phyloP scores from a whole-genome alignment of 768 basidiomycete genomes.

The Serendipita sp. region DNA sequence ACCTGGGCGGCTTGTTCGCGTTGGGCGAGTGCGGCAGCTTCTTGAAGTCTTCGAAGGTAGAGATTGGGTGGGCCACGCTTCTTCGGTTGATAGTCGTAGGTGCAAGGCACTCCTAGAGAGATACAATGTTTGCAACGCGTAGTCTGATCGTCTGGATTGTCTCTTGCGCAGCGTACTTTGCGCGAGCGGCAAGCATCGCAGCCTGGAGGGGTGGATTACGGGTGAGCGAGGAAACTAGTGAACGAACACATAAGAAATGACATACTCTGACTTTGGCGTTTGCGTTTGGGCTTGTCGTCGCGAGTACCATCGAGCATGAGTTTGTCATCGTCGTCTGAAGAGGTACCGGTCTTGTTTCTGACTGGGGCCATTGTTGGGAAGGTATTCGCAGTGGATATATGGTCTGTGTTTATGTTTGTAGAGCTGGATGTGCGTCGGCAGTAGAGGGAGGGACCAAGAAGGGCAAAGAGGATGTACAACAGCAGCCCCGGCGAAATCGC shows the following conservation, averaged over 20 bases:
- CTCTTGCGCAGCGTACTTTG: conserved; percentile 72
- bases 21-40: conserved; percentile 1
- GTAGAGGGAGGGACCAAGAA: background rate
- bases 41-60: conserved; percentile 25
- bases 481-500: background rate
- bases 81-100: conserved; percentile 87
- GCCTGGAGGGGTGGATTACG: conserved; percentile 27
- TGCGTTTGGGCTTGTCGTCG: conserved; percentile 11
- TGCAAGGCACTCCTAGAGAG: conserved; percentile 67
- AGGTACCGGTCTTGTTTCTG: background rate
- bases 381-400: background rate
- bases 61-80: conserved; percentile 87
- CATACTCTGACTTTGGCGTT: conserved; percentile 11
- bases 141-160: conserved; percentile 61
- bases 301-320: background rate
- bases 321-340: conserved; percentile 5
- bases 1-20: background rate
- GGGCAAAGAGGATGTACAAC: background rate
- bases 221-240: background rate
- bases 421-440: background rate
- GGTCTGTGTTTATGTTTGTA: background rate
- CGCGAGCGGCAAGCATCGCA: conserved; percentile 78
- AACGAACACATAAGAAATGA: background rate
- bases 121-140: conserved; percentile 79
- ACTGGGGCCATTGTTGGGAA: background rate